Base-by-base conservation (phyloP, 176 grass and related monocot species). In the Hyparrhenia diplandra region DNA sequence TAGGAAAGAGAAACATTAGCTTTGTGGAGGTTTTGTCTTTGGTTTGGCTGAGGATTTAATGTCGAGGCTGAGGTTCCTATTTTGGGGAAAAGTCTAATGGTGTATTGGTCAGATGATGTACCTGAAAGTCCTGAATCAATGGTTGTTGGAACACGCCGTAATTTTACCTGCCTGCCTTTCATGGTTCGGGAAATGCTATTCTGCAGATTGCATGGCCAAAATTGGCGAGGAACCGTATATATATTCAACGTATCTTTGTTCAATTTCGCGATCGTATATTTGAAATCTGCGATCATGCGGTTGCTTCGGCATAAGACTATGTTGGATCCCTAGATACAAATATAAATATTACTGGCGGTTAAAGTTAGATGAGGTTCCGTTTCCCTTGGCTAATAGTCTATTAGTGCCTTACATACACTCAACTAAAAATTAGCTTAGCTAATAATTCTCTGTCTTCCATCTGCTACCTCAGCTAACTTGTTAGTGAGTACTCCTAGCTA, bases 81-180 rank as follows among this genome's bases (percentile, higher is more conserved):
- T 54, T 39, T 14, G 13, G 28, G 5, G 25, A 41, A 76, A 64
- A 57, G 28, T 66, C 59, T 86, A 65, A 66, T 46, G 67, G 14
- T 61, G 25, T 61, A 35, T 58, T 57, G 6, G n/a, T 43, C 11
- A 16, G 39, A 23, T n/a, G 42, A 35, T 81, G 42, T 71, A 10
- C 24, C 18, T 78, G 75, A 61, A 28, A 9, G 62, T 47, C 43
- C 28, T 71, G 67, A 54, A 68, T 35, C 41, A 49, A 25, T 27
- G 77, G 65, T 37, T 64, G 76, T 79, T 71, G 64, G 82, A 80
- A 70, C 25, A n/a, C 59, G 37, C 39, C 84, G 86, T 79, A 74
- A 68, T 74, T 69, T 79, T 82, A 13, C 8, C 47, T 52, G 45
- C 36, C 23, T 66, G 63, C 43, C 60, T 51, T 55, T 27, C 45